Base-by-base conservation (phyloP, 257 asterid genomes). In the Plantago major region DNA sequence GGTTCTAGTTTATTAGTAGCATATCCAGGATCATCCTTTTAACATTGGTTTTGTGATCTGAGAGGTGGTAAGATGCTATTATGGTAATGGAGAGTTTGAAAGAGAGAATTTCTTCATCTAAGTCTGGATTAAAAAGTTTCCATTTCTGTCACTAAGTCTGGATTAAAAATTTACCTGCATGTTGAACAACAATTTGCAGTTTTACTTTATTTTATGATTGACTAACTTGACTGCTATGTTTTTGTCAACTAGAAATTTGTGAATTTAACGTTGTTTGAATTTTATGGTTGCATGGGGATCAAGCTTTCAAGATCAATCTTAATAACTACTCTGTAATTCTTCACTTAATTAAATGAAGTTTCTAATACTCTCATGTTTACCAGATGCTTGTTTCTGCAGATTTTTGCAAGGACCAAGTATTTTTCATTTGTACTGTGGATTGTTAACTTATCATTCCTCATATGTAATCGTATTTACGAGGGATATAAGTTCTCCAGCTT, bases 401-500 rank as follows among this genome's bases (percentile, higher is more conserved):
- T 81, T 73, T 78, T 79, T 76, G 96, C 95, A 73, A 81, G 88
- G 83, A 81, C 83, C 57, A 82, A 65, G 61, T 83, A 77, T 77
- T 86, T 86, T 81, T 70, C 81, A 38, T 74, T 68, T 65, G 59
- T 77, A 67, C 79, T 90, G 47, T 90, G 97, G 97, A 62, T 73
- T 55, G 85, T 84, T 70, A 90, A 87, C 75, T 74, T 90, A 11
- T 78, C 86, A 48, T 80, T 90, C 77, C 89, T 90, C 64, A 55
- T 84, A 45, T 78, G 82, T 55, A 90, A 90, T 73, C 95, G 96
- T 55, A 73, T 87, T 42, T 87, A 81, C 76, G 97, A 82, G 73
- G 97, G 96, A 71, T 90, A 84, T 66, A 74, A 60, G 14, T 90
- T 90, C 81, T 80, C 96, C 72, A 84, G 76, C 72, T 78, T 90